phyloP scores from a whole-genome alignment of 306 rosid species.

The Malus orientalis region DNA sequence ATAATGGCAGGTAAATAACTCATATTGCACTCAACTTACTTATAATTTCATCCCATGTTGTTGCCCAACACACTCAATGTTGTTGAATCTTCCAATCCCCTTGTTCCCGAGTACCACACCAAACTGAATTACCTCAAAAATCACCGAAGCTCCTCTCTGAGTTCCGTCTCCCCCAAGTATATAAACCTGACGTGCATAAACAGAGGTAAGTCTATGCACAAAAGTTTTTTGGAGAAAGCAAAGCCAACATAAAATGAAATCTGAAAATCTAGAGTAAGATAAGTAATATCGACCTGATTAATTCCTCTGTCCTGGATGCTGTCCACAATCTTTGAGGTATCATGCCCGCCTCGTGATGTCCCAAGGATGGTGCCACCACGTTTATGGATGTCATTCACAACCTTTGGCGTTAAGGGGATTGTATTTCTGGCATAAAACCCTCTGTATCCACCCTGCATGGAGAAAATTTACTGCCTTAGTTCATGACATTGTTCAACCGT shows the following conservation, averaged over 20 bases:
- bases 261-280: background rate
- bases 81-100: background rate
- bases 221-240: background rate
- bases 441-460: constrained; percentile 44
- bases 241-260: background rate
- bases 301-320: constrained; percentile 52
- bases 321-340: constrained; percentile 45
- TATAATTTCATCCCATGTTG: background rate
- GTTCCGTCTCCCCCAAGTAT: constrained; percentile 54
- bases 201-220: background rate
- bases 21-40: background rate
- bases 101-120: background rate
- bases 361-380: constrained; percentile 65
- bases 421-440: constrained; percentile 51
- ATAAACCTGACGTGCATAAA: constrained; percentile 26
- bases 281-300: constrained; percentile 31
- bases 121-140: constrained; percentile 32
- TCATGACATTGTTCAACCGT: background rate
- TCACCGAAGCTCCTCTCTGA: constrained; percentile 42
- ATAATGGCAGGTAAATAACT: background rate
- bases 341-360: constrained; percentile 46
- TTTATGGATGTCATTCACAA: constrained; percentile 47
- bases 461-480: background rate
- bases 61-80: background rate
- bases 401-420: constrained; percentile 38